Conservation (phyloP, 2,329 filamentous ascomycete species). For the Alternaria novae-zelandiae region DNA sequence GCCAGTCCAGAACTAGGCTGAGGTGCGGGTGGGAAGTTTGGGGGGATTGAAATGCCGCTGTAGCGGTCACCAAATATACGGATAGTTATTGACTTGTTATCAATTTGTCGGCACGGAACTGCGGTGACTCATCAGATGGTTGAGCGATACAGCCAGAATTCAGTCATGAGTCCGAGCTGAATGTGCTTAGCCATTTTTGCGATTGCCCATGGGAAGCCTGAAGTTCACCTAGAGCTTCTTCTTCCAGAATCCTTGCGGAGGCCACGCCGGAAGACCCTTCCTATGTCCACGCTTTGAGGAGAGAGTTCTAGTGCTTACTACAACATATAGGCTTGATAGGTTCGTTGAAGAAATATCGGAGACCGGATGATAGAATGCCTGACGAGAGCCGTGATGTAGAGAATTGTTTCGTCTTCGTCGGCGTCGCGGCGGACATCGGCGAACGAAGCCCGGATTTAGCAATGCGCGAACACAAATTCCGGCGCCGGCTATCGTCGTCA, state of each 20-base stretch:
- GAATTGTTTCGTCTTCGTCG: neutral
- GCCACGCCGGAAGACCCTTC: neutral
- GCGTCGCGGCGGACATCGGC: conserved; percentile 8
- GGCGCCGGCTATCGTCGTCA: conserved; percentile 2
- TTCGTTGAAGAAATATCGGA: neutral
- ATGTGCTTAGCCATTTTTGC: neutral
- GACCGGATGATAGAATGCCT: neutral
- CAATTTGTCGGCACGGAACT: neutral
- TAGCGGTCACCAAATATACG: neutral
- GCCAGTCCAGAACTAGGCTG: neutral
- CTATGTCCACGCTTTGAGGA: neutral
- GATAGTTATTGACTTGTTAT: neutral
- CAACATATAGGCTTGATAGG: neutral
- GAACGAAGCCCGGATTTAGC: neutral
- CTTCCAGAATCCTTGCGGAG: neutral
- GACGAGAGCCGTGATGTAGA: neutral
- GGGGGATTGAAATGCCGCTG: neutral
- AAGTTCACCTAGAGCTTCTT: neutral
- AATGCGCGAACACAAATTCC: neutral
- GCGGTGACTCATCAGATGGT: neutral
- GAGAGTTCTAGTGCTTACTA: neutral
- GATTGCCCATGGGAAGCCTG: neutral
- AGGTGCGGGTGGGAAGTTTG: neutral
- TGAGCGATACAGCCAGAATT: neutral
- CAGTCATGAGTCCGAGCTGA: neutral